Evolutionary conservation across 371 early-diverging fungal species (phyloP), one percentile per base, ranked within the genome.

Genomic region (Syncephalastrum sp.): DNA sequence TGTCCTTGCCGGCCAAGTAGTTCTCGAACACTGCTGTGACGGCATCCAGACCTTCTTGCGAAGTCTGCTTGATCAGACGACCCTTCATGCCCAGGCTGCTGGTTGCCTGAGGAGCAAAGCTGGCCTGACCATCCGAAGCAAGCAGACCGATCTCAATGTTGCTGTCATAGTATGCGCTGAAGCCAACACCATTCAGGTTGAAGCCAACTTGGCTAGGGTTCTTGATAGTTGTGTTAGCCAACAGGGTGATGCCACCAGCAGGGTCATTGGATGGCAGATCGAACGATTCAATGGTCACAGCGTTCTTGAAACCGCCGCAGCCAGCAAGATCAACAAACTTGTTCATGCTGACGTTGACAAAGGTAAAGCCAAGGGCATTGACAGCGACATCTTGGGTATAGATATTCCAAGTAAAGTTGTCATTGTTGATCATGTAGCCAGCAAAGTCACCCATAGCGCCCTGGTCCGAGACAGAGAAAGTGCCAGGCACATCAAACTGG

Each of bases 171-270:
- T 56, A 67, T 15, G 59, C 47, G 24, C 56, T 58, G 50, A 72
- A 72, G 10, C 54, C 53, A 41, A 66, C 70, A 50, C 58, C 56
- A 21, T 60, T 43, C 14, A 72, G 56, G 42, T 54, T 60, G 50
- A 82, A 73, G 57, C 81, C 82, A 43, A 82, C 68, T 49, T 74
- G 76, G 50, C 75, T 72, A 8, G 83, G 83, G 59, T 82, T 82
- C 50, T 61, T 63, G 46, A 82, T 72, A 1, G 68, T 60, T 12
- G 83, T 76, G 4, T 55, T 16, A 23, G 76, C 70, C 16, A 56
- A 62, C n/a, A 82, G 63, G 25, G 70, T 69, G 56, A 82, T 79
- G 58, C 83, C 83, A 23, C 75, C 69, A 3, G 47, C 51, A 42
- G 77, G 69, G 27, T 74, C 77, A 45, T 79, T 73, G 19, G 72